Percentiles rank a stretch among this genome's conserved stretches.
phyloP scores from a whole-genome alignment of 2,329 filamentous ascomycete species.

The Hymenoscyphus linearis region DNA sequence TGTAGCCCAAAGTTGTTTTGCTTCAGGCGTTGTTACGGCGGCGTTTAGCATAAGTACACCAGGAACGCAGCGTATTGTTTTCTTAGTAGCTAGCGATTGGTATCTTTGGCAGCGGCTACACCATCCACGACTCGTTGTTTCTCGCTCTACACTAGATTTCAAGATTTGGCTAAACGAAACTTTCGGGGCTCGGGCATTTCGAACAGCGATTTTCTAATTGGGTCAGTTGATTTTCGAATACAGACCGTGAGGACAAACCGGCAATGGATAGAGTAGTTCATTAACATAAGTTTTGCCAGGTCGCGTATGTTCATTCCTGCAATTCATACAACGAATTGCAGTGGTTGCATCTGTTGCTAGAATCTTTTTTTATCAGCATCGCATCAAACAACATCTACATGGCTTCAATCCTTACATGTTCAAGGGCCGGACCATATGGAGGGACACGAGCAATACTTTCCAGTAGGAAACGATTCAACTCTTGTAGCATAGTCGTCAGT shows the following conservation, averaged over 20 bases:
- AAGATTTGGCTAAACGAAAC: conserved; percentile 82
- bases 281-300: conserved; percentile 76
- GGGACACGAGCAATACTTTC: conserved; percentile 69
- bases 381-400: neutral
- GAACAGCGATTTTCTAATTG: conserved; percentile 41
- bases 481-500: conserved; percentile 77
- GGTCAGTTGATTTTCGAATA: conserved; percentile 13
- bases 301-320: conserved; percentile 77
- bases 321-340: conserved; percentile 79
- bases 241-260: conserved; percentile 17
- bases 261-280: conserved; percentile 73
- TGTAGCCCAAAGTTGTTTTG: conserved; percentile 78
- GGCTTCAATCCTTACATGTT: conserved; percentile 47
- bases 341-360: conserved; percentile 67
- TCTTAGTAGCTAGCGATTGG: conserved; percentile 78
- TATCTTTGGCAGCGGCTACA: conserved; percentile 88
- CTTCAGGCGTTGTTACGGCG: conserved; percentile 64
- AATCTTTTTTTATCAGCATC: conserved; percentile 36
- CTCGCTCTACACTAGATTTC: conserved; percentile 87
- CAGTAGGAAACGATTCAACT: conserved; percentile 77
- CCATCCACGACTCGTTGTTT: conserved; percentile 87
- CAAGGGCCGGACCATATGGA: conserved; percentile 58
- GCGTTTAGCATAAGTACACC: conserved; percentile 87
- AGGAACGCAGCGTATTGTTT: conserved; percentile 76
- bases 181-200: conserved; percentile 47